Evolutionary conservation across 768 basidiomycete species (phyloP).

Genomic region (Lactarius sp.): DNA sequence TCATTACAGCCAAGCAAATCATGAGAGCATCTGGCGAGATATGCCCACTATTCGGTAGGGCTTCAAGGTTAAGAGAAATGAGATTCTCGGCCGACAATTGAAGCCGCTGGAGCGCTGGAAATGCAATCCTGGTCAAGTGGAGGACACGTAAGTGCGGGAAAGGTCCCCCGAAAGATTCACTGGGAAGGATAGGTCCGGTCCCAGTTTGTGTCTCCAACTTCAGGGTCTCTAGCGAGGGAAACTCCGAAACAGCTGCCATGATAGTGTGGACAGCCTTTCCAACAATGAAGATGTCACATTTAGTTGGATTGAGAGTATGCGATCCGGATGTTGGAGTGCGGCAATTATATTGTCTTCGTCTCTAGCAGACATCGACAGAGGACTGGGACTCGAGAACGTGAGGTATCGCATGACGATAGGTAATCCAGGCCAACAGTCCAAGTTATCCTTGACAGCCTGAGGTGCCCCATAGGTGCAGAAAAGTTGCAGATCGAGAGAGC

Average conservation of each 20-base stretch:
- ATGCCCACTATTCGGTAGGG: not conserved
- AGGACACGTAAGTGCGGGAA: not conserved
- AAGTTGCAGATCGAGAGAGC: not conserved
- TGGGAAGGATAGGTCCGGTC: not conserved
- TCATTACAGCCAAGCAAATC: not conserved
- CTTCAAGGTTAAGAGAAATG: conserved; percentile 7
- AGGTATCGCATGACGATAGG: not conserved
- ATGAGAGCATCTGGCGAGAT: not conserved
- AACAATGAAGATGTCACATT: not conserved
- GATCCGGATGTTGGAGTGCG: not conserved
- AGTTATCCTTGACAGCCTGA: not conserved
- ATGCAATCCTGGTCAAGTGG: not conserved
- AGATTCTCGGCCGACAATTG: not conserved
- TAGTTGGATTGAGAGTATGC: not conserved
- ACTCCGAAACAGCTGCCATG: not conserved
- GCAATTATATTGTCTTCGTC: not conserved
- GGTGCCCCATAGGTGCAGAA: not conserved
- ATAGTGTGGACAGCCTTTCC: not conserved
- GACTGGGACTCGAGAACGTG: not conserved
- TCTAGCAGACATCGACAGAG: no score
- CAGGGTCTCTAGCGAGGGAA: not conserved
- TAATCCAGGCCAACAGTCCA: not conserved
- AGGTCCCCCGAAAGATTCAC: not conserved
- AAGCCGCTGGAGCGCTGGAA: not conserved
- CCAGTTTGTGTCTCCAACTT: not conserved